phyloP scores from a whole-genome alignment of 805 yeast genomes.

The Nakazawaea populi region DNA sequence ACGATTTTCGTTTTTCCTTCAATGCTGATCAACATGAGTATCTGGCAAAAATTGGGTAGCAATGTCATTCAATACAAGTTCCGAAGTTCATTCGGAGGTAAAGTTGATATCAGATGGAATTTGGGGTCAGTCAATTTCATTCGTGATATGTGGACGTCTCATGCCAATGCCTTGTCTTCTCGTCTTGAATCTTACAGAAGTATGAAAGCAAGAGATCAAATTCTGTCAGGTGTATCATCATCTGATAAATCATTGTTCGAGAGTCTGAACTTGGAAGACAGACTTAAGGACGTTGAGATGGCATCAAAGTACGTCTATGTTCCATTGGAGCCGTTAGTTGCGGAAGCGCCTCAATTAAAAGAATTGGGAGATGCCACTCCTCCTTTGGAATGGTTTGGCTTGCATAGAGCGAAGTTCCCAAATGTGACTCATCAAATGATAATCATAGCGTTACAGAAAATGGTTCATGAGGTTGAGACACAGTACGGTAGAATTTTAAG shows the following conservation, averaged over 20 bases:
- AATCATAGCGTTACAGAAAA: constrained; percentile 65
- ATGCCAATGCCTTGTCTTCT: constrained; percentile 64
- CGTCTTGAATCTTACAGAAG: constrained; percentile 39
- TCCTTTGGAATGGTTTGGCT: constrained; percentile 96
- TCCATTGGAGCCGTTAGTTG: constrained; percentile 69
- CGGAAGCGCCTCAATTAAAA: constrained; percentile 83
- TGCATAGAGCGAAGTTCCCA: constrained; percentile 83
- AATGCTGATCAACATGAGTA: constrained; percentile 66
- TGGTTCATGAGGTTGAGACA: constrained; percentile 63
- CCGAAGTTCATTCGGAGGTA: constrained; percentile 76
- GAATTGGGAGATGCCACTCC: constrained; percentile 98
- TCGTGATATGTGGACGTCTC: constrained; percentile 88
- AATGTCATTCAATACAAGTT: constrained; percentile 61
- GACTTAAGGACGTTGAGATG: constrained; percentile 40
- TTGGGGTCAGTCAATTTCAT: constrained; percentile 86
- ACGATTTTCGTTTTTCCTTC: constrained; percentile 76
- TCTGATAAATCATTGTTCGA: constrained; percentile 25
- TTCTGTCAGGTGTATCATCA: constrained; percentile 23
- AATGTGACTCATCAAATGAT: constrained; percentile 77
- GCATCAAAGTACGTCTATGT: constrained; percentile 46
- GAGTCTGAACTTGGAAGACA: constrained; percentile 30
- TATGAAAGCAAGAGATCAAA: constrained; percentile 17
- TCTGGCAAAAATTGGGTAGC: constrained; percentile 52
- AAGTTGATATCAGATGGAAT: constrained; percentile 91
- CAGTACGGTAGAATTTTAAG: constrained; percentile 47